Base-by-base conservation (phyloP, 1,139 yeast genomes). In the Nakaseomyces nivariensis region DNA sequence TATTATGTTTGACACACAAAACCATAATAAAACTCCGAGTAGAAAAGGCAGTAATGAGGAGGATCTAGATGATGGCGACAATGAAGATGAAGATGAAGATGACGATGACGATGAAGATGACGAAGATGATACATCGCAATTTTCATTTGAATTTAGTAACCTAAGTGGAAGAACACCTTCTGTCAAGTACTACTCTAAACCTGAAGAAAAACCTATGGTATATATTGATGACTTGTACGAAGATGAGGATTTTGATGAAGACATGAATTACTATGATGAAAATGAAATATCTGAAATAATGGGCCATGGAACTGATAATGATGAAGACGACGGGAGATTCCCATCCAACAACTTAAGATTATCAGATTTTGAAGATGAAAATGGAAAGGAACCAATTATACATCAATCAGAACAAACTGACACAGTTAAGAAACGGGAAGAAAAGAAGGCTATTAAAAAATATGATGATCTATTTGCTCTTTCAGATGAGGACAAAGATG, bases 101-200 rank as follows among this genome's bases (percentile, higher is more conserved):
- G 54, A 55, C n/a, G 54, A 54, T 10, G 53, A 49, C 13, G 52
- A 51, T 22, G 58, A 53, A 6, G 58, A 57, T 2, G 58, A 56
- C 11, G 58, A 60, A 9, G 64, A 58, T 37, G 58, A 68, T 7
- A 68, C 75, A 1, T 75, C 79, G 0, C 78, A 74, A 51, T 81
- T 81, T 58, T 80, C 85, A 0, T 81, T 81, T 58, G 82, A 79
- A 44, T 70, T 73, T 50, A 80, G 77, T 51, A 70, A 70, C 13
- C 46, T 62, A 7, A 77, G 79, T 25, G 86, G 85, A 2, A 66
- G 86, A 57, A 81, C 81, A 53, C 74, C 81, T 0, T 80, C 85
- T 0, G 76, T 80, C 9, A 78, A 80, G 57, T 81, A 81, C 58
- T 81, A 81, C 48, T 58, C 67, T 48, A 67, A 60, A 49, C 61